Percentiles rank a stretch among this genome's conserved stretches.
These are phyloP conservation scores for Daldinia sp. DNA, from an alignment of 2,329 filamentous ascomycete genomes.

Conservation along the genomic window DNA sequence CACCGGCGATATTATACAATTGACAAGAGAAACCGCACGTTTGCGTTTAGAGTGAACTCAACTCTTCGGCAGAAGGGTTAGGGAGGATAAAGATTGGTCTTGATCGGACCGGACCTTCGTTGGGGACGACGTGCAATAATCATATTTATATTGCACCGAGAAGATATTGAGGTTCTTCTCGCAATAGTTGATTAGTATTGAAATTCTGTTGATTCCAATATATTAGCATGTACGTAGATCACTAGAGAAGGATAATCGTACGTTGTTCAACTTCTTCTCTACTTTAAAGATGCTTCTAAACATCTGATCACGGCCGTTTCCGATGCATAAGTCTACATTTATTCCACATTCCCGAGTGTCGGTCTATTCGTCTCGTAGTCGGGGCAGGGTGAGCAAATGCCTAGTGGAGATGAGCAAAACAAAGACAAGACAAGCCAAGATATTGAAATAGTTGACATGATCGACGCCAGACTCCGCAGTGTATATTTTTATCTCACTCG, in stretches of 20 bases:
- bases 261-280: neutral
- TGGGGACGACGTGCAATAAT: constrained; percentile 28
- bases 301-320: neutral
- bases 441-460: constrained; percentile 15
- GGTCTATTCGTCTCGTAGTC: constrained; percentile 10
- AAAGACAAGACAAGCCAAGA: constrained; percentile 31
- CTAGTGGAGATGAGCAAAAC: constrained; percentile 26
- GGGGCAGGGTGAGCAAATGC: neutral
- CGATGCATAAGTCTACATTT: constrained; percentile 1
- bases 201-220: constrained; percentile 21
- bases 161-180: constrained; percentile 14
- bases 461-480: neutral
- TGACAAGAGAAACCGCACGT: constrained; percentile 23
- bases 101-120: constrained; percentile 18
- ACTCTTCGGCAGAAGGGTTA: constrained; percentile 22
- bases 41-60: constrained; percentile 35
- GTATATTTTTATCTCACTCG: constrained; percentile 32
- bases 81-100: constrained; percentile 3
- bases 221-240: constrained; percentile 1
- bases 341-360: neutral
- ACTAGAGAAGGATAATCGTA: neutral
- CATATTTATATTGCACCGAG: constrained; percentile 39
- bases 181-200: constrained; percentile 16
- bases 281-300: neutral
- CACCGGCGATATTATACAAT: constrained; percentile 27